phyloP scores from a whole-genome alignment of 2,329 filamentous ascomycete species.

The Metarhizium sp. region DNA sequence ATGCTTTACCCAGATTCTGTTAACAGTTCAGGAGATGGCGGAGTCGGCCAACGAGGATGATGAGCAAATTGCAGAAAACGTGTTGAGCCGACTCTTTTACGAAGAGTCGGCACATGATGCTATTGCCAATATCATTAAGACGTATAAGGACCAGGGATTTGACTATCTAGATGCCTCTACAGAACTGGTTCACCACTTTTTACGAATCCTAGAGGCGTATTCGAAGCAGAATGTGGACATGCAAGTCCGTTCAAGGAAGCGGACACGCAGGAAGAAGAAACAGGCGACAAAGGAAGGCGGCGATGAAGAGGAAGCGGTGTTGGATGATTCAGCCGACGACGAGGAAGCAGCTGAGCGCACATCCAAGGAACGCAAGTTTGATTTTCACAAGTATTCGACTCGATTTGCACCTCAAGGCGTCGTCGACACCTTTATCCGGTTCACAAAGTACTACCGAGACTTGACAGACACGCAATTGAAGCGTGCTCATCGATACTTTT shows the following conservation, averaged over 20 bases:
- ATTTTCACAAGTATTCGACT: slow-evolving; percentile 74
- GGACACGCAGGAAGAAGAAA: slow-evolving; percentile 61
- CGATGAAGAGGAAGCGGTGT: slow-evolving; percentile 44
- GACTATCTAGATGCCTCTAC: slow-evolving; percentile 89
- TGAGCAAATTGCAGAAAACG: slow-evolving; percentile 96
- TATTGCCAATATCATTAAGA: slow-evolving; percentile 67
- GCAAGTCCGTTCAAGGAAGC: slow-evolving; percentile 76
- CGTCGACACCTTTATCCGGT: slow-evolving; percentile 79
- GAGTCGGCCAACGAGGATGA: slow-evolving; percentile 82
- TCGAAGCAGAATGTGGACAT: slow-evolving; percentile 92
- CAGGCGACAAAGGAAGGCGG: slow-evolving; percentile 39
- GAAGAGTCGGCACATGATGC: slow-evolving; percentile 90
- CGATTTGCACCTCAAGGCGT: slow-evolving; percentile 79
- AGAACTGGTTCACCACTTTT: slow-evolving; percentile 82
- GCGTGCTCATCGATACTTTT: slow-evolving; percentile 86
- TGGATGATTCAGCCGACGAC: slow-evolving; percentile 65
- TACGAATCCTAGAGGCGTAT: slow-evolving; percentile 85
- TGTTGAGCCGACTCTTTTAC: slow-evolving; percentile 94
- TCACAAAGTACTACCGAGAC: slow-evolving; percentile 73
- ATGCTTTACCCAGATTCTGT: slow-evolving; percentile 87
- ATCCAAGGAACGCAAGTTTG: slow-evolving; percentile 81
- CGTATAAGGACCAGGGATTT: slow-evolving; percentile 91
- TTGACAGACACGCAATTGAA: slow-evolving; percentile 75
- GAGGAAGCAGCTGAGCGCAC: slow-evolving; percentile 59
- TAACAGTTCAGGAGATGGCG: slow-evolving; percentile 89